phyloP scores from a whole-genome alignment of 2,329 filamentous ascomycete genomes.

The Microcyclospora tardicrescens region DNA sequence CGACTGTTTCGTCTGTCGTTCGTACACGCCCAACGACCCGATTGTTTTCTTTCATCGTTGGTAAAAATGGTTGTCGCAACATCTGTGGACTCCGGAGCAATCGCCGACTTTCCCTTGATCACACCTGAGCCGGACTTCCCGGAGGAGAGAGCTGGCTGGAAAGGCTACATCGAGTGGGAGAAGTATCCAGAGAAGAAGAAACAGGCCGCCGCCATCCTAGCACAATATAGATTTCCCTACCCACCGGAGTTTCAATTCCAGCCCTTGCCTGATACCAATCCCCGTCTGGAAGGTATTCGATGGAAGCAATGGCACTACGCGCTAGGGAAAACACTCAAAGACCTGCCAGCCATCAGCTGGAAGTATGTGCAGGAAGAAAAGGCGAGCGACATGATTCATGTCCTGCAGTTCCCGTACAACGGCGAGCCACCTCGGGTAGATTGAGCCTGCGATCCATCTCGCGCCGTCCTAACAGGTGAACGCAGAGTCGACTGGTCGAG shows the following conservation, averaged over 20 bases:
- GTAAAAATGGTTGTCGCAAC: no score
- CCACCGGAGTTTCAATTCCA: conserved; percentile 32
- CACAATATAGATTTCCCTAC: conserved; percentile 37
- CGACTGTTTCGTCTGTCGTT: no score
- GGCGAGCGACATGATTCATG: conserved; percentile 34
- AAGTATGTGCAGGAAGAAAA: conserved; percentile 33
- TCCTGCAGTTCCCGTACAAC: conserved; percentile 37
- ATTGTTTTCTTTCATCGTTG: no score
- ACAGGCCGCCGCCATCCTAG: conserved; percentile 43
- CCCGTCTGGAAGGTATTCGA: conserved; percentile 31
- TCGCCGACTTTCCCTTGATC: conserved; percentile 8
- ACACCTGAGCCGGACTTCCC: conserved; percentile 24
- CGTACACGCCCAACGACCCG: no score
- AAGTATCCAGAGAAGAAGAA: conserved; percentile 55
- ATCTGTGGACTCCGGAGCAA: conserved; percentile 6
- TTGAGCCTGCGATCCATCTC: neutral
- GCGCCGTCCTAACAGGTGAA: neutral
- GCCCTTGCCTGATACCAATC: conserved; percentile 32
- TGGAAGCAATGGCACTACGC: conserved; percentile 37
- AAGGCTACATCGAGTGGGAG: conserved; percentile 56
- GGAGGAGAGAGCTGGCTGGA: conserved; percentile 30
- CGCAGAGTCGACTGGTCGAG: conserved; percentile 39
- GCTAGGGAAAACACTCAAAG: conserved; percentile 24
- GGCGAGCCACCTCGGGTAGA: conserved; percentile 28
- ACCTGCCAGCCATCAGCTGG: conserved; percentile 42